These are phyloP conservation scores for Salix purpurea DNA, from an alignment of 345 rosid genomes.

Conservation along the genomic window DNA sequence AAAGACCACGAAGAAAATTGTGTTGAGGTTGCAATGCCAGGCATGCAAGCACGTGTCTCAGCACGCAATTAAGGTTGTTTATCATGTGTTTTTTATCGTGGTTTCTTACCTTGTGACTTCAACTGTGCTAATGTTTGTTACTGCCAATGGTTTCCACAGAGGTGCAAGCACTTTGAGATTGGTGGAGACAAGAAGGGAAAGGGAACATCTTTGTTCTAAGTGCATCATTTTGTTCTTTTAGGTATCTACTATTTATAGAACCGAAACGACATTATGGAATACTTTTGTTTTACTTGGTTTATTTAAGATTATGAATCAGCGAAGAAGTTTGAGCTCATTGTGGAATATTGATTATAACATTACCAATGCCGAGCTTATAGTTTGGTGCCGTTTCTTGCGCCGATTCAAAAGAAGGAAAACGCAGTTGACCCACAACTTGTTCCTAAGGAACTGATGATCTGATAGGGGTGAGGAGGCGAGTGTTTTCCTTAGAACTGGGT, in stretches of 20 bases:
- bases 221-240: background rate
- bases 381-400: background rate
- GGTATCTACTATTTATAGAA: background rate
- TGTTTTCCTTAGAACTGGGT: too few species aligned
- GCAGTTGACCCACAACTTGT: background rate
- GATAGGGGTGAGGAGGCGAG: too few species aligned
- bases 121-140: background rate
- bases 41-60: conserved; percentile 19
- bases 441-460: too few species aligned
- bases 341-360: background rate
- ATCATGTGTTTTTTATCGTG: background rate
- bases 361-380: background rate
- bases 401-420: background rate
- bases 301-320: background rate
- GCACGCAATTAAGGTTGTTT: conserved; percentile 13
- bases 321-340: background rate
- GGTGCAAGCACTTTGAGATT: conserved; percentile 20
- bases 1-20: conserved; percentile 16
- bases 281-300: background rate
- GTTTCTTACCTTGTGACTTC: background rate
- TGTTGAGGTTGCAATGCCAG: conserved; percentile 19
- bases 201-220: conserved; percentile 15
- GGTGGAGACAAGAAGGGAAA: conserved; percentile 21
- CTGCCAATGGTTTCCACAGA: background rate
- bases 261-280: background rate